These are phyloP conservation scores for Colletotrichum godetiae DNA, from an alignment of 2,329 filamentous ascomycete species.

Conservation along the genomic window DNA sequence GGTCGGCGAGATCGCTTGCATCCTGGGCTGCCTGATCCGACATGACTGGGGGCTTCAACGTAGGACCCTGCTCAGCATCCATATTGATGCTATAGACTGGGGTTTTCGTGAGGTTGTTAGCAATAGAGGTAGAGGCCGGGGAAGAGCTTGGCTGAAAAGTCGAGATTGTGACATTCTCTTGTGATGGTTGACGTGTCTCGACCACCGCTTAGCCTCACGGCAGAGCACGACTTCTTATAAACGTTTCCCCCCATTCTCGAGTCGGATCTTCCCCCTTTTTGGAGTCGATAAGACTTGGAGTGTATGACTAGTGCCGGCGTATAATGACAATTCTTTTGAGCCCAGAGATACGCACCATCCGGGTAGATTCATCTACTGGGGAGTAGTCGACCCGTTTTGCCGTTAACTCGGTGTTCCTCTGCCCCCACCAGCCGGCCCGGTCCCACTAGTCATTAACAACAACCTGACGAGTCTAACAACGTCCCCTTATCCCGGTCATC, in stretches of 20 bases:
- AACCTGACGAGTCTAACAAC: not conserved
- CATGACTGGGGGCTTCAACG: not conserved
- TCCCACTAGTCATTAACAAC: not conserved
- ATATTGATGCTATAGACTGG: not conserved
- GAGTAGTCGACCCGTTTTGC: not conserved
- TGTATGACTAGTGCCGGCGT: not conserved
- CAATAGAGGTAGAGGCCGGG: not conserved
- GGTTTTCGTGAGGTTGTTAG: not conserved
- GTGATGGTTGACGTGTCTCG: not conserved
- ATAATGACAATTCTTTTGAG: not conserved
- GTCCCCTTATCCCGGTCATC: not conserved
- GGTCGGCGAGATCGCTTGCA: not conserved
- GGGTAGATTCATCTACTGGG: not conserved
- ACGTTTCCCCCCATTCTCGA: not conserved
- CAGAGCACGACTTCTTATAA: not conserved
- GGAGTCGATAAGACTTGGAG: not conserved
- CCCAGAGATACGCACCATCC: not conserved
- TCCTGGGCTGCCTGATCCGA: not conserved
- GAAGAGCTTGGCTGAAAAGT: not conserved
- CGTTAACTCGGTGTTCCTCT: not conserved
- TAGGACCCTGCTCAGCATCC: not conserved
- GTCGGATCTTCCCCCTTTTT: not conserved
- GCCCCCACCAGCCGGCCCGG: not conserved
- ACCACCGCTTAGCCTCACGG: not conserved
- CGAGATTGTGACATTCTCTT: not conserved